Evolutionary conservation across 2,329 filamentous ascomycete species (phyloP).

Genomic region (Ophioceras dolichostomum): DNA sequence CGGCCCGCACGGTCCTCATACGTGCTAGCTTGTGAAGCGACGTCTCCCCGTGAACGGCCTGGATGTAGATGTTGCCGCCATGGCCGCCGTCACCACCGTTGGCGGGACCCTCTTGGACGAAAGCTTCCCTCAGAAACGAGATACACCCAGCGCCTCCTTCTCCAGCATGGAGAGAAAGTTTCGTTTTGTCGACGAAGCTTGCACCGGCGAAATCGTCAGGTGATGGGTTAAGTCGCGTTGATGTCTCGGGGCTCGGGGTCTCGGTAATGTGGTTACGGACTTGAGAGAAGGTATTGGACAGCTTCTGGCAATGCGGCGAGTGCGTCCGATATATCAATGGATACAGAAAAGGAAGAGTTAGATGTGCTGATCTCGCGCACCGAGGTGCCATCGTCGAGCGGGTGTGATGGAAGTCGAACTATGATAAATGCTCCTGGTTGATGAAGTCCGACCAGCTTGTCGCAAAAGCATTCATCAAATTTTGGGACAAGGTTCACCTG

Average conservation of each 20-base stretch:
- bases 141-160: constrained; percentile 84
- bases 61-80: constrained; percentile 88
- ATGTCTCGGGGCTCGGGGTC: constrained; percentile 8
- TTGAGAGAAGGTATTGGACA: not conserved
- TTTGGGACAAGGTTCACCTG: too few species aligned
- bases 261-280: constrained; percentile 16
- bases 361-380: constrained; percentile 21
- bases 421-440: too few species aligned
- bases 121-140: constrained; percentile 87
- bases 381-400: constrained; percentile 29
- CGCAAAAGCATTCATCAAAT: too few species aligned
- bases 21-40: constrained; percentile 85
- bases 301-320: not conserved
- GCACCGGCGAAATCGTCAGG: constrained; percentile 76
- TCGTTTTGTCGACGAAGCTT: constrained; percentile 79
- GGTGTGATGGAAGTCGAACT: too few species aligned
- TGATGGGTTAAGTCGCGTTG: constrained; percentile 60
- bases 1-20: constrained; percentile 60
- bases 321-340: constrained; percentile 24
- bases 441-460: too few species aligned
- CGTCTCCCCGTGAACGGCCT: constrained; percentile 82
- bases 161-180: constrained; percentile 65
- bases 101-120: constrained; percentile 73
- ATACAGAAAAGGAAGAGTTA: constrained; percentile 37
- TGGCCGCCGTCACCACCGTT: constrained; percentile 92